Percentiles rank a stretch among this genome's conserved stretches.
Evolutionary conservation across 768 basidiomycete genomes (phyloP).

Genomic region (Sporobolomyces pararoseus): DNA sequence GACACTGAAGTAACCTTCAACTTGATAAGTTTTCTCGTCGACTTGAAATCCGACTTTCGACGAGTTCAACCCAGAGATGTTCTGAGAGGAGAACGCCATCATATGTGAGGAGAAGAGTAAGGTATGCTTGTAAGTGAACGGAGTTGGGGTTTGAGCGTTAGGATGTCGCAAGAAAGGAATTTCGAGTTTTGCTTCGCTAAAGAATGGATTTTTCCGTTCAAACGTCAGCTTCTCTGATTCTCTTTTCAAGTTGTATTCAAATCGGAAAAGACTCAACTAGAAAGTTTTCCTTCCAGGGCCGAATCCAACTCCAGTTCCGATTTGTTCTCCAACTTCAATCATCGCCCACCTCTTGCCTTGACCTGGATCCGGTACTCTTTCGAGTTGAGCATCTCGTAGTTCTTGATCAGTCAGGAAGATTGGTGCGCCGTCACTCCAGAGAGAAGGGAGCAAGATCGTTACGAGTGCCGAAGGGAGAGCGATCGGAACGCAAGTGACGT

Average conservation of each 20-base stretch:
- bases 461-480: constrained; percentile 21
- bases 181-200: constrained; percentile 41
- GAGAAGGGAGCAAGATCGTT: constrained; percentile 20
- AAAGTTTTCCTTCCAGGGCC: constrained; percentile 23
- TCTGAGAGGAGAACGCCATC: constrained; percentile 18
- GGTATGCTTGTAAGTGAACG: constrained; percentile 28
- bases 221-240: not conserved
- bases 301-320: constrained; percentile 18
- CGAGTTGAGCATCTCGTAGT: not conserved
- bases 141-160: not conserved
- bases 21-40: constrained; percentile 14
- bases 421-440: not conserved
- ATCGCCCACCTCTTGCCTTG: constrained; percentile 8
- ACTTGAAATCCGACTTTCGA: constrained; percentile 6
- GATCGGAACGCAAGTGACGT: constrained; percentile 12
- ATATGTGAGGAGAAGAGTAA: constrained; percentile 30
- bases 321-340: constrained; percentile 30
- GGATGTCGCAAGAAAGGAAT: constrained; percentile 30
- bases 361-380: not conserved
- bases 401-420: constrained; percentile 3
- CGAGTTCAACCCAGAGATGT: constrained; percentile 29
- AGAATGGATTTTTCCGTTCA: not conserved
- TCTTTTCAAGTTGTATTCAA: too few species aligned
- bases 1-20: constrained; percentile 4
- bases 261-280: not conserved